Conservation (phyloP, 331 rosid genomes). For the Stylosanthes scabra region DNA sequence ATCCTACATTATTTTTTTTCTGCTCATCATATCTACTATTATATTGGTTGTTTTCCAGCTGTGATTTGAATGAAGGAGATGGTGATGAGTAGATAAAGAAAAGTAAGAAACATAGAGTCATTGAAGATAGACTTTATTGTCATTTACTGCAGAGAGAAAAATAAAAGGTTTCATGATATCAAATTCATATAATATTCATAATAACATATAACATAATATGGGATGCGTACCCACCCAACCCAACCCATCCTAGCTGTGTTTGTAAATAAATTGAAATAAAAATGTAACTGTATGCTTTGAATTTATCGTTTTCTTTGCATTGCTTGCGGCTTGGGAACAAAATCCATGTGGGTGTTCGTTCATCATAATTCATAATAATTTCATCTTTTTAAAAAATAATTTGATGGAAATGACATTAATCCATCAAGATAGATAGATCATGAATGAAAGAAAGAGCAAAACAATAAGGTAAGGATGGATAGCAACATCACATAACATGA, state of each 20-base stretch:
- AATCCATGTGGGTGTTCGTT: conserved; percentile 53
- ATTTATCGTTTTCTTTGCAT: conserved; percentile 49
- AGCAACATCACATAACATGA: conserved; percentile 40
- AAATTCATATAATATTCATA: background rate
- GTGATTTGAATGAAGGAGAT: conserved; percentile 31
- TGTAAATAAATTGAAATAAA: conserved; percentile 26
- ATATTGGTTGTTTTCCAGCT: conserved; percentile 35
- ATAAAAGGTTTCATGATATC: background rate
- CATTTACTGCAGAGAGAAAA: conserved; percentile 30
- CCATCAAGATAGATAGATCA: conserved; percentile 1
- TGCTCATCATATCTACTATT: too few species aligned
- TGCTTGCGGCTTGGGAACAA: conserved; percentile 63
- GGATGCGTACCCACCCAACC: conserved; percentile 36
- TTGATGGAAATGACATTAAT: conserved; percentile 5
- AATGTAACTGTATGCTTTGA: background rate
- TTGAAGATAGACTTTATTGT: conserved; percentile 39
- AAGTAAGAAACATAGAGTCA: conserved; percentile 26
- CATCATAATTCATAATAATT: conserved; percentile 41
- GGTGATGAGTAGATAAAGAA: conserved; percentile 5
- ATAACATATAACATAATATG: background rate
- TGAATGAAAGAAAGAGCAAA: conserved; percentile 17
- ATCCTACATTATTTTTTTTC: background rate
- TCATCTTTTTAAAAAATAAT: conserved; percentile 7
- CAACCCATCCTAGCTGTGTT: conserved; percentile 36
- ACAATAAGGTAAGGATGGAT: conserved; percentile 31